Conservation (phyloP, 768 basidiomycete genomes). For the Trametes villosa region DNA sequence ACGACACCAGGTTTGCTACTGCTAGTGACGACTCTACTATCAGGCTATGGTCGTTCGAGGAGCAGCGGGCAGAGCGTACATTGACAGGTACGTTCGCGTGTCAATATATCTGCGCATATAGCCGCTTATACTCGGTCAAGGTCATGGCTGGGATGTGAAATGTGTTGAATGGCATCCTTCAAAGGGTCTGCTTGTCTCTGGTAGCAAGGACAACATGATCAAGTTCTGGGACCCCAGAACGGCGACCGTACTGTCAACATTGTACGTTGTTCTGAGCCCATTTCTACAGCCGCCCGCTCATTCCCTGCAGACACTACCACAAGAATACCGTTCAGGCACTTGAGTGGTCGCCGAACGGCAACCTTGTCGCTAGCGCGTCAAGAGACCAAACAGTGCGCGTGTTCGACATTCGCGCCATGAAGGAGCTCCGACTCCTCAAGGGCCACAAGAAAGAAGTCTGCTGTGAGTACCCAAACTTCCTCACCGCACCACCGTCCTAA, state of each 20-base stretch:
- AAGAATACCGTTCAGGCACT: slow-evolving; percentile 96
- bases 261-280: slow-evolving; percentile 55
- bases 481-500: neutral
- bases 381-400: slow-evolving; percentile 94
- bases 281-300: neutral
- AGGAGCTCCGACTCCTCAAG: slow-evolving; percentile 88
- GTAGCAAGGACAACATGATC: slow-evolving; percentile 97
- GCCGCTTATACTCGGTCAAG: slow-evolving; percentile 41
- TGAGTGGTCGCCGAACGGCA: slow-evolving; percentile 93
- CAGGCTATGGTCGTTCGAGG: slow-evolving; percentile 94
- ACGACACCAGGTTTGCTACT: slow-evolving; percentile 91
- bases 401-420: slow-evolving; percentile 98
- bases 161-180: slow-evolving; percentile 99
- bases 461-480: slow-evolving; percentile 57
- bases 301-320: slow-evolving; percentile 78
- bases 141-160: slow-evolving; percentile 99
- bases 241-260: slow-evolving; percentile 85
- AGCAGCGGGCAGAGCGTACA: slow-evolving; percentile 85
- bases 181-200: slow-evolving; percentile 92
- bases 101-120: neutral
- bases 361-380: slow-evolving; percentile 92
- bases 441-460: slow-evolving; percentile 99
- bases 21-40: slow-evolving; percentile 96
- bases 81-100: slow-evolving; percentile 63
- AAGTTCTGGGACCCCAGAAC: slow-evolving; percentile 99